Conservation (phyloP, 257 asterid species). For the Ajuga chamaepitys region DNA sequence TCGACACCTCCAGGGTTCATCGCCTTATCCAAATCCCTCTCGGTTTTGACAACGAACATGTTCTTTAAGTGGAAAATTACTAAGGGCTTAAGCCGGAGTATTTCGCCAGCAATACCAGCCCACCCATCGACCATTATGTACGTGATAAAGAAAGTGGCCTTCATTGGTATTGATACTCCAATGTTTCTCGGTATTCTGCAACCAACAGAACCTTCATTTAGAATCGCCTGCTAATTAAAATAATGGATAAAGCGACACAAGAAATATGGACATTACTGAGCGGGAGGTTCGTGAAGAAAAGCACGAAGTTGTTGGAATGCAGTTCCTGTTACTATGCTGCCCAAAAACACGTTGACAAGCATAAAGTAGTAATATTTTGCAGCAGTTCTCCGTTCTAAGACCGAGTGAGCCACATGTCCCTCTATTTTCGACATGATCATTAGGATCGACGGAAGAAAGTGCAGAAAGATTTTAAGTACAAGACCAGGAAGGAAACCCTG, state of each 20-base stretch:
- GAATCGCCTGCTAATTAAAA: neutral
- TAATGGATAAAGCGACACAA: neutral
- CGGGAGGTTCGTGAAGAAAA: slow-evolving; percentile 77
- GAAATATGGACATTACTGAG: slow-evolving; percentile 47
- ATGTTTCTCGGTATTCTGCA: slow-evolving; percentile 90
- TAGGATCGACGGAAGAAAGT: slow-evolving; percentile 55
- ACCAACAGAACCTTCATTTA: slow-evolving; percentile 13
- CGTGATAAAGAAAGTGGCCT: slow-evolving; percentile 93
- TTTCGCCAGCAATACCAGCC: slow-evolving; percentile 92
- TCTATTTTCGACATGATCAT: slow-evolving; percentile 91
- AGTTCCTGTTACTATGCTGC: slow-evolving; percentile 91
- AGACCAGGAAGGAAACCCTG: slow-evolving; percentile 99
- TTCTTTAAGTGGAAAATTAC: slow-evolving; percentile 82
- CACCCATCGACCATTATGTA: slow-evolving; percentile 96
- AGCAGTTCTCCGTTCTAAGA: slow-evolving; percentile 76
- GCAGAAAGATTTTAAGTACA: slow-evolving; percentile 69
- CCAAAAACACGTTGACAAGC: slow-evolving; percentile 91
- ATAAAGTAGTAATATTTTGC: slow-evolving; percentile 92
- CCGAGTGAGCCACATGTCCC: slow-evolving; percentile 80
- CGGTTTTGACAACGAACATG: slow-evolving; percentile 83
- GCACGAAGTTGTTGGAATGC: slow-evolving; percentile 97
- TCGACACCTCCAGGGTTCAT: slow-evolving; percentile 83
- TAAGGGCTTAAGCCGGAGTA: slow-evolving; percentile 65
- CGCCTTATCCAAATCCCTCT: slow-evolving; percentile 80
- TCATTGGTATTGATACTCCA: slow-evolving; percentile 98